phyloP scores from a whole-genome alignment of 345 rosid genomes.

The Brassica cretica region DNA sequence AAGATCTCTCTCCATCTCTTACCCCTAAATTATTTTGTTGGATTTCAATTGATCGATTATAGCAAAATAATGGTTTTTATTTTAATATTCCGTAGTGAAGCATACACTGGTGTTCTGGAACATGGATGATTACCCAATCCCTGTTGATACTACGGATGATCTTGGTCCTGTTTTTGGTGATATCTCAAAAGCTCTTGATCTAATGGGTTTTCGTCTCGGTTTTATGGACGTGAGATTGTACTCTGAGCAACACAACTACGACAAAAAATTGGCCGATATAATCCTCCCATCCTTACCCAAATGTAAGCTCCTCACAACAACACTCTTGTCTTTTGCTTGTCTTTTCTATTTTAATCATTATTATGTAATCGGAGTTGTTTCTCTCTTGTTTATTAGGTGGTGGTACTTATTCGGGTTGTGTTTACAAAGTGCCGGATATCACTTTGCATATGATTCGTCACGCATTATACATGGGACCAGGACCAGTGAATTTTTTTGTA shows the following conservation, averaged over 20 bases:
- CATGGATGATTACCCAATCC: neutral
- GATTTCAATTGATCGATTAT: neutral
- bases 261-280: too few species aligned
- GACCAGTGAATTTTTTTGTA: neutral
- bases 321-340: too few species aligned
- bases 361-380: too few species aligned
- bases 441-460: neutral
- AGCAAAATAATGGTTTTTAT: neutral
- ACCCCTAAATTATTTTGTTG: neutral
- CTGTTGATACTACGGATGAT: neutral
- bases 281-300: too few species aligned
- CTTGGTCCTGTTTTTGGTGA: neutral
- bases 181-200: neutral
- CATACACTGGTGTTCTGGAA: neutral
- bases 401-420: neutral
- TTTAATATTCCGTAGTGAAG: neutral
- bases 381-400: too few species aligned
- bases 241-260: neutral
- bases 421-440: neutral
- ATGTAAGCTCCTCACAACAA: too few species aligned
- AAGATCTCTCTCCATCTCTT: neutral
- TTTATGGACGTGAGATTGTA: neutral
- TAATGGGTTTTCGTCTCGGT: neutral
- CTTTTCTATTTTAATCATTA: too few species aligned
- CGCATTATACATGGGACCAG: neutral